Percentiles rank a stretch among this genome's conserved stretches.
These are phyloP conservation scores for Wickerhamiella infanticola DNA, from an alignment of 1,139 yeast genomes.

Conservation along the genomic window DNA sequence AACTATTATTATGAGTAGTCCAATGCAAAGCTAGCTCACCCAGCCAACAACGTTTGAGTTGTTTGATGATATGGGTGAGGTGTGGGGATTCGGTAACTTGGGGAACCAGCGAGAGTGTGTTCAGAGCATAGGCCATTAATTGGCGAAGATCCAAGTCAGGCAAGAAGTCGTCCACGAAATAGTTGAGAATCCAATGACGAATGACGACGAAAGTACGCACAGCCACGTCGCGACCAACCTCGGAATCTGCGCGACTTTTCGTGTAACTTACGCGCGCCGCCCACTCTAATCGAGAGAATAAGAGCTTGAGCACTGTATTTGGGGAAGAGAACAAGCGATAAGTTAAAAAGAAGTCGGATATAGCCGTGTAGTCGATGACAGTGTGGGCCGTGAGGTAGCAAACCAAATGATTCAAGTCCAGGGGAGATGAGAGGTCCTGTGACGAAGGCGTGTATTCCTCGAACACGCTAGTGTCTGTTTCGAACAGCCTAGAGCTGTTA, in stretches of 20 bases:
- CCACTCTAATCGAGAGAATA: conserved; percentile 61
- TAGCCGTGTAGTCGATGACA: conserved; percentile 57
- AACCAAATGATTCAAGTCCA: conserved; percentile 27
- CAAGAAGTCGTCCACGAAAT: conserved; percentile 28
- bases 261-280: conserved; percentile 29
- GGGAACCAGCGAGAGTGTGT: conserved; percentile 19
- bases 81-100: conserved; percentile 17
- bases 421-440: conserved; percentile 11
- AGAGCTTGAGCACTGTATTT: conserved; percentile 39
- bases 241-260: conserved; percentile 12
- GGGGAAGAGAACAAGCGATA: conserved; percentile 56
- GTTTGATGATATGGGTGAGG: conserved; percentile 21
- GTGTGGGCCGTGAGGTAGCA: conserved; percentile 68
- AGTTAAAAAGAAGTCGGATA: conserved; percentile 76
- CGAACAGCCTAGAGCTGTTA: not conserved
- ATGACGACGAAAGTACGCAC: conserved; percentile 75
- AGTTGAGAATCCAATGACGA: conserved; percentile 71
- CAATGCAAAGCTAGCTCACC: conserved; percentile 22
- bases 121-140: conserved; percentile 19
- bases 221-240: conserved; percentile 47
- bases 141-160: conserved; percentile 22
- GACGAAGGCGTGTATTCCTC: not conserved
- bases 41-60: conserved; percentile 26
- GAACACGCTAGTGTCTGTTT: conserved; percentile 1
- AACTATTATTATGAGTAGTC: conserved; percentile 13